Evolutionary conservation across 108 stramenopile species (phyloP).

Genomic region (Pseudonitzschia multiseries): DNA sequence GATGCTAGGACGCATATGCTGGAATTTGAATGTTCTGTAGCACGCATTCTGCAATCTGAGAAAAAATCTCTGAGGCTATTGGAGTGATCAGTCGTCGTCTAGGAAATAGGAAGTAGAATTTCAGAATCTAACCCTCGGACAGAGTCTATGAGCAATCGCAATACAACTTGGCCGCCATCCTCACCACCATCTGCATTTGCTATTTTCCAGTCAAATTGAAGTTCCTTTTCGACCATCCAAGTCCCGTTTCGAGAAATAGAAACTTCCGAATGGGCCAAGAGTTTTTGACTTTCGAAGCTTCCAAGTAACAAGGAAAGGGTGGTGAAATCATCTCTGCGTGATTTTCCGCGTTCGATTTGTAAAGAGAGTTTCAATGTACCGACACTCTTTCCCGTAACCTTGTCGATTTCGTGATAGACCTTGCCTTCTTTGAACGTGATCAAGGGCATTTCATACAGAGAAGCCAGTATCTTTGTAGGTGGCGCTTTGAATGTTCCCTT

Average conservation of each 20-base stretch:
- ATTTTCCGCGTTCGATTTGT: constrained; percentile 22
- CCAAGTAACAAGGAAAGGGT: constrained; percentile 45
- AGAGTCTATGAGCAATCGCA: constrained; percentile 41
- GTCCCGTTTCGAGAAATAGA: constrained; percentile 19
- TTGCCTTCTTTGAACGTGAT: constrained; percentile 18
- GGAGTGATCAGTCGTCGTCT: not conserved
- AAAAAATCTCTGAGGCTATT: too few species aligned
- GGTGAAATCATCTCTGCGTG: constrained; percentile 11
- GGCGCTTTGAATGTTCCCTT: constrained; percentile 13
- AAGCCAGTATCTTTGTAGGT: constrained; percentile 19
- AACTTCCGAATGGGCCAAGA: constrained; percentile 36
- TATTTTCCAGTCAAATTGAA: constrained; percentile 58
- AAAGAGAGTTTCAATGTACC: constrained; percentile 26
- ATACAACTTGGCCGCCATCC: constrained; percentile 37
- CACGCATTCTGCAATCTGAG: too few species aligned
- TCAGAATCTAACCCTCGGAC: constrained; percentile 54
- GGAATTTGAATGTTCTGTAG: too few species aligned
- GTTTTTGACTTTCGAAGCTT: constrained; percentile 23
- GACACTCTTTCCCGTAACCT: constrained; percentile 28
- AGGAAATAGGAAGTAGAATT: constrained; percentile 12
- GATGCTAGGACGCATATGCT: too few species aligned
- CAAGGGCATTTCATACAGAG: constrained; percentile 20
- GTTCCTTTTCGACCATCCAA: constrained; percentile 28
- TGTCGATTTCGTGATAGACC: constrained; percentile 19
- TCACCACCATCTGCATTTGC: constrained; percentile 50